Evolutionary conservation across 306 rosid species (phyloP), one percentile per base, ranked within the genome.

Genomic region (Purshia tridentata): DNA sequence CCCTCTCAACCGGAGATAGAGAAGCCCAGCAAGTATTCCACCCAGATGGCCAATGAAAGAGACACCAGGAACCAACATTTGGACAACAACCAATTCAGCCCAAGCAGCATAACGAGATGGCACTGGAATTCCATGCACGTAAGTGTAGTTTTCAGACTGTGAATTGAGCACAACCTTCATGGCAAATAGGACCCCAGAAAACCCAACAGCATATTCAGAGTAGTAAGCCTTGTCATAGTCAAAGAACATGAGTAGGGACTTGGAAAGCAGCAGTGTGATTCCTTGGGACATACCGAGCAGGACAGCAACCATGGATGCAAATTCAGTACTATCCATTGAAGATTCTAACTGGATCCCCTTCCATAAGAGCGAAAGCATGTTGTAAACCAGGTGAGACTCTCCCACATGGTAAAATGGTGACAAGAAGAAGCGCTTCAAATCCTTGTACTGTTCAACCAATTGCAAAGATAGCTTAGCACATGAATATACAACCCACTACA

Each of bases 321-420:
- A 94, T 39, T 88, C 72, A 0, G 61, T 6, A 54, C 95, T 89
- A 39, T 93, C 90, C 92, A 91, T 86, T 2, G 97, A 75, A 3
- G 64, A 72, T 72, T 94, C 98, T 56, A 94, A 76, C 16, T 84
- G 91, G 62, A 88, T 83, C 41, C 98, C 98, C 69, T 91, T 94
- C 98, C 98, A 94, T 40, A 94, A 81, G 59, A 94, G 96, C 3
- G 97, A 94, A 20, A 89, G 18, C 98, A 94, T 94, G 80, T 94
- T 94, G 86, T 88, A 94, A 35, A 85, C 89, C 14, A 94, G 82
- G 80, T 94, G 98, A 54, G 97, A 70, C 35, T 94, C 98, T 2
- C 86, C 91, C 48, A 81, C 42, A 58, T 94, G 98, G 81, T 91
- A 94, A 81, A 94, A 91, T 48, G 97, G 77, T 15, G 98, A 94